These are phyloP conservation scores for Trichoderma sp. DNA, from an alignment of 2,329 filamentous ascomycete genomes.

Conservation along the genomic window DNA sequence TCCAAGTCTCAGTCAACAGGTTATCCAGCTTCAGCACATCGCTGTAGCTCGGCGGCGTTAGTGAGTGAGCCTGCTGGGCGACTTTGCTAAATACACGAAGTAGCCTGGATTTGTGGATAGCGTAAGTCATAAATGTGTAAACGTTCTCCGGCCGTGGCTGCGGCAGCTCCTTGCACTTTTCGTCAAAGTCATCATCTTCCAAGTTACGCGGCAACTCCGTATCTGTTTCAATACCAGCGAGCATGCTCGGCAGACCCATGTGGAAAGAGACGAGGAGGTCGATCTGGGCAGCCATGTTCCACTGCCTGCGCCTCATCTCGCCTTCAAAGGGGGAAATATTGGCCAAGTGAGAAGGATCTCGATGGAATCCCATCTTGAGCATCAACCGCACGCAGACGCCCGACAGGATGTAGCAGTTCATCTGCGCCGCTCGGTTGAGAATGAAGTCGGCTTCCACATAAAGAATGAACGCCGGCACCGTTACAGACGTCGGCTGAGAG, in stretches of 20 bases:
- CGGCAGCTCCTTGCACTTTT: slow-evolving; percentile 56
- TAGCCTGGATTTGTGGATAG: slow-evolving; percentile 52
- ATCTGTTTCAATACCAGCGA: slow-evolving; percentile 64
- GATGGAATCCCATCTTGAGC: slow-evolving; percentile 60
- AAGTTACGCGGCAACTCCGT: slow-evolving; percentile 63
- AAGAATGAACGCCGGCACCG: slow-evolving; percentile 53
- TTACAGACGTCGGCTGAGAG: slow-evolving; percentile 49
- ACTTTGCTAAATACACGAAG: slow-evolving; percentile 52
- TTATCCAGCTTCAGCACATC: slow-evolving; percentile 53
- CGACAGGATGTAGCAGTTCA: slow-evolving; percentile 55
- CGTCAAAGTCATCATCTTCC: slow-evolving; percentile 65
- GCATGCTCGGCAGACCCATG: slow-evolving; percentile 67
- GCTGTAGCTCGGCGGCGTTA: slow-evolving; percentile 49
- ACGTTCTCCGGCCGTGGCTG: slow-evolving; percentile 57
- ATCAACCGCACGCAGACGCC: slow-evolving; percentile 55
- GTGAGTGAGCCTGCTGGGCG: slow-evolving; percentile 50
- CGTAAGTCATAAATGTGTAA: slow-evolving; percentile 59
- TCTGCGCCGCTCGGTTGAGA: slow-evolving; percentile 51
- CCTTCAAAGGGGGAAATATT: slow-evolving; percentile 53
- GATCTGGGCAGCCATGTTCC: slow-evolving; percentile 58
- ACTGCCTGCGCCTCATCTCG: slow-evolving; percentile 56
- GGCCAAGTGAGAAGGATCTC: slow-evolving; percentile 54
- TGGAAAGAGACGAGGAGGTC: slow-evolving; percentile 68
- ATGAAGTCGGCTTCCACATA: slow-evolving; percentile 58
- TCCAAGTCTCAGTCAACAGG: slow-evolving; percentile 48